phyloP scores from a whole-genome alignment of 306 rosid species.

The Prunus campanulata region DNA sequence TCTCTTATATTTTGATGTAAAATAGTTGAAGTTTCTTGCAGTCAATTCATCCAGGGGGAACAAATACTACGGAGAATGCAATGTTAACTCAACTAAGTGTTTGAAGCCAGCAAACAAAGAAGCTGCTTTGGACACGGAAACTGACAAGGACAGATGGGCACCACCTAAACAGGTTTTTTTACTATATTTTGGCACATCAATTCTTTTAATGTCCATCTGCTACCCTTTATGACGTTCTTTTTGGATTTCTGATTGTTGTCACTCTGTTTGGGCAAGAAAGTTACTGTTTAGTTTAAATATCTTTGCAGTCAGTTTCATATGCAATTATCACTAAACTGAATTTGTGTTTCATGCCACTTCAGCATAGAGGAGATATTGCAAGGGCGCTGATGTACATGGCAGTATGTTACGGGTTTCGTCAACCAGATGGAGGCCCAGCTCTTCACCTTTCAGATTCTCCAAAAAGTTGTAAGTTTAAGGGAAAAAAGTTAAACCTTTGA shows the following conservation, averaged over 20 bases:
- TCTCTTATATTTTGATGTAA: not conserved
- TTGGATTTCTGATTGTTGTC: not conserved
- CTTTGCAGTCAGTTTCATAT: not conserved
- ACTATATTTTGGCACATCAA: not conserved
- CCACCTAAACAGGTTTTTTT: conserved; percentile 51
- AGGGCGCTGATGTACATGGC: conserved; percentile 81
- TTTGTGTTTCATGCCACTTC: conserved; percentile 11
- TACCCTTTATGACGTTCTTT: not conserved
- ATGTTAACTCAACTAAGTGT: conserved; percentile 38
- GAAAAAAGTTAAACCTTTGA: not conserved
- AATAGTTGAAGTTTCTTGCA: conserved; percentile 21
- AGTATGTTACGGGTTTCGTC: conserved; percentile 56
- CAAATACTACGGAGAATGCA: conserved; percentile 72
- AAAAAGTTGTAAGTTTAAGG: conserved; percentile 35
- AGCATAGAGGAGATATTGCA: conserved; percentile 82
- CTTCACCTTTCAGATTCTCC: conserved; percentile 71
- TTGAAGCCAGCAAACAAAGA: conserved; percentile 73
- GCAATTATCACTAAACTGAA: not conserved
- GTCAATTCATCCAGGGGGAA: conserved; percentile 77
- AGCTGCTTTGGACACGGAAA: conserved; percentile 72
- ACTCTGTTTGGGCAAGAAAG: not conserved
- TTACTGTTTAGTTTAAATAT: not conserved
- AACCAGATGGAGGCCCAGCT: conserved; percentile 42
- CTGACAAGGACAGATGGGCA: conserved; percentile 70
- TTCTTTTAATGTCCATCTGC: not conserved